Percentiles rank a stretch among this genome's conserved stretches.
phyloP scores from a whole-genome alignment of 2,329 filamentous ascomycete species.

The Penicillium paneum region DNA sequence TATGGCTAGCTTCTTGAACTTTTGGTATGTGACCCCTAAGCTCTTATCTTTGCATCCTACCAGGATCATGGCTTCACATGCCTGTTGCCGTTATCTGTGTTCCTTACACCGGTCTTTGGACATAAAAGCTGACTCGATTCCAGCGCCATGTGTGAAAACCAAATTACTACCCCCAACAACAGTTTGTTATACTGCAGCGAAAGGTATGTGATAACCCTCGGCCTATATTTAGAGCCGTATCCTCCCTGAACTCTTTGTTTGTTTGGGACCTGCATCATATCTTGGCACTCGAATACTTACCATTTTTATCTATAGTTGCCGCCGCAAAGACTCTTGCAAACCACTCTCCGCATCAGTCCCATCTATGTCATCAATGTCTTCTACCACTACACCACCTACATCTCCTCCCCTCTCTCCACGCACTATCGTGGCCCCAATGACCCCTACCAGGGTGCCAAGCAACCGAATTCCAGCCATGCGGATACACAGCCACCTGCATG shows the following conservation, averaged over 20 bases:
- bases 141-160: slow-evolving; percentile 64
- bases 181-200: slow-evolving; percentile 63
- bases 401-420: slow-evolving; percentile 38
- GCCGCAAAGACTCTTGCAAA: slow-evolving; percentile 47
- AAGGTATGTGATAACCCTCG: slow-evolving; percentile 47
- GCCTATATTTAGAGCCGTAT: not conserved
- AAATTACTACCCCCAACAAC: slow-evolving; percentile 61
- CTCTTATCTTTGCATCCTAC: slow-evolving; percentile 22
- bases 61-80: slow-evolving; percentile 18
- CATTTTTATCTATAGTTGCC: slow-evolving; percentile 35
- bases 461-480: slow-evolving; percentile 22
- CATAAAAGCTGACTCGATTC: slow-evolving; percentile 28
- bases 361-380: slow-evolving; percentile 29
- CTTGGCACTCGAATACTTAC: slow-evolving; percentile 1
- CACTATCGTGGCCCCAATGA: slow-evolving; percentile 37
- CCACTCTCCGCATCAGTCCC: slow-evolving; percentile 42
- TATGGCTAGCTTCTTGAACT: slow-evolving; percentile 48
- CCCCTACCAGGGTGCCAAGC: slow-evolving; percentile 30
- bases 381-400: slow-evolving; percentile 30
- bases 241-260: not conserved
- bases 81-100: slow-evolving; percentile 15
- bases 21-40: slow-evolving; percentile 38
- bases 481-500: slow-evolving; percentile 41
- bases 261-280: not conserved
- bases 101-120: slow-evolving; percentile 14